phyloP scores from a whole-genome alignment of 257 asterid species.

The Parsonsia alboflavescens region DNA sequence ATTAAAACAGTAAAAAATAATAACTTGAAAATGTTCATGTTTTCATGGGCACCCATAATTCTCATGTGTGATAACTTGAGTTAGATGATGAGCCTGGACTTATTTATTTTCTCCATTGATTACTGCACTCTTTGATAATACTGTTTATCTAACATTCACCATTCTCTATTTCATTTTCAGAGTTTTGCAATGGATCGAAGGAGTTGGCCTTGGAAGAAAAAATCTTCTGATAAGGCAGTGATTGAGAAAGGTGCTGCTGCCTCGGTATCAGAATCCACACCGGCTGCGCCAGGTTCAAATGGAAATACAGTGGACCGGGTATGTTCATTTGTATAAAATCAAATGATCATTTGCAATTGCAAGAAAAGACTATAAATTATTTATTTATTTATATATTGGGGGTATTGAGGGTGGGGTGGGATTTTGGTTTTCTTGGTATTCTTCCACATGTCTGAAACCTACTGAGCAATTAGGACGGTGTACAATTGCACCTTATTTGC shows the following conservation, averaged over 20 bases:
- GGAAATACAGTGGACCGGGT: constrained; percentile 62
- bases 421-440: not conserved
- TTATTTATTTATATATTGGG: too few relatives aligned
- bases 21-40: not conserved
- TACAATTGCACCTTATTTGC: not conserved
- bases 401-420: too few relatives aligned
- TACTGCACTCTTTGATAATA: not conserved
- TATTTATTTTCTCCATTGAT: not conserved
- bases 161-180: constrained; percentile 9
- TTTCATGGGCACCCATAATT: not conserved
- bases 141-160: not conserved
- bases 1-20: not conserved
- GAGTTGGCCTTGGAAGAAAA: constrained; percentile 99
- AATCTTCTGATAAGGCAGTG: constrained; percentile 74
- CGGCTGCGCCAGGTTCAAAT: constrained; percentile 36
- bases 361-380: not conserved
- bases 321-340: not conserved
- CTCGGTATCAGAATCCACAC: constrained; percentile 37
- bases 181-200: constrained; percentile 64
- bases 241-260: constrained; percentile 41
- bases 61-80: not conserved
- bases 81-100: not conserved
- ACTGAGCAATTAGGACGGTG: not conserved
- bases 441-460: not conserved
- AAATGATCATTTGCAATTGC: not conserved